Evolutionary conservation across 352 stramenopile species (phyloP).

Genomic region (Phytophthora pisi): DNA sequence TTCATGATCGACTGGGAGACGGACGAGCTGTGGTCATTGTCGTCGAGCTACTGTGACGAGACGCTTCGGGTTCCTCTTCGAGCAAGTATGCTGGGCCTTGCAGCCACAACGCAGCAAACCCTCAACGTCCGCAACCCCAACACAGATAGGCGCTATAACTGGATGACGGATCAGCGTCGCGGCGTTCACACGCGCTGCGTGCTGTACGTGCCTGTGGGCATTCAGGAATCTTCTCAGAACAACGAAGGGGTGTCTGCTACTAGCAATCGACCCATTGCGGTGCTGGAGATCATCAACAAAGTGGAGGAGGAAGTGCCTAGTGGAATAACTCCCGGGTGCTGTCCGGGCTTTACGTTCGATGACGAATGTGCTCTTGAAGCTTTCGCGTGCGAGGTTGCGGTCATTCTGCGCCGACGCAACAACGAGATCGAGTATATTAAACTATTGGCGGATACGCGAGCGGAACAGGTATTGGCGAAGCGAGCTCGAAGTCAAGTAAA

Average conservation of each 20-base stretch:
- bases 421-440: conserved; percentile 93
- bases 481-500: conserved; percentile 79
- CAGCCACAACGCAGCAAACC: conserved; percentile 62
- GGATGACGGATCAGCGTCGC: conserved; percentile 55
- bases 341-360: conserved; percentile 71
- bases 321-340: conserved; percentile 16
- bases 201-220: conserved; percentile 85
- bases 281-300: conserved; percentile 92
- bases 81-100: conserved; percentile 64
- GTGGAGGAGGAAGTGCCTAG: conserved; percentile 44
- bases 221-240: conserved; percentile 50
- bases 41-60: conserved; percentile 75
- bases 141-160: conserved; percentile 63
- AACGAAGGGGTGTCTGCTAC: conserved; percentile 31
- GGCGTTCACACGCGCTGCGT: conserved; percentile 74
- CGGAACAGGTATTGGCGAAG: conserved; percentile 75
- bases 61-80: conserved; percentile 67
- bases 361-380: conserved; percentile 88
- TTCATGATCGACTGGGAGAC: conserved; percentile 89
- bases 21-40: conserved; percentile 82
- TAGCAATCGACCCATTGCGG: conserved; percentile 72
- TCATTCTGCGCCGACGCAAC: conserved; percentile 79
- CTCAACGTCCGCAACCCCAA: conserved; percentile 76
- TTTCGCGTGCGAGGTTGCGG: conserved; percentile 85
- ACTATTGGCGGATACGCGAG: conserved; percentile 77